These are phyloP conservation scores for Heracleum sosnowskyi DNA, from an alignment of 129 eudicot genomes.

Conservation along the genomic window DNA sequence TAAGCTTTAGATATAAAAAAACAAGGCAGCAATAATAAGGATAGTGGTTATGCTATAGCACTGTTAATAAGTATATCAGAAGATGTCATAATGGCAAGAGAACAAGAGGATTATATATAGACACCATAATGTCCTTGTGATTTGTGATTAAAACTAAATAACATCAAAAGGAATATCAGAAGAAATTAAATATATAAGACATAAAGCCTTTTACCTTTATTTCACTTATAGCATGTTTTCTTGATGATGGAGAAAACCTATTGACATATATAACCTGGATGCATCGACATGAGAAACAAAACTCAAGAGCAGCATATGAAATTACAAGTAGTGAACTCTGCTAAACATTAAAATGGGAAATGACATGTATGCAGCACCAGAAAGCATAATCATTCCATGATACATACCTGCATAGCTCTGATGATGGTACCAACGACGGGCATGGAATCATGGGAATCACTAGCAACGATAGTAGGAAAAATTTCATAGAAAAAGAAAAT, in stretches of 20 bases:
- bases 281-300: slow-evolving; percentile 3
- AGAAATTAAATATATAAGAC: neutral
- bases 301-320: neutral
- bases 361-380: neutral
- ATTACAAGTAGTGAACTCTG: neutral
- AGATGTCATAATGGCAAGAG: neutral
- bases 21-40: neutral
- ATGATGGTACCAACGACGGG: slow-evolving; percentile 95
- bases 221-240: slow-evolving; percentile 81
- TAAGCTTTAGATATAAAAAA: neutral
- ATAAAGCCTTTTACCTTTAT: slow-evolving; percentile 74
- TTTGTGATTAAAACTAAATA: neutral
- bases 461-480: slow-evolving; percentile 85
- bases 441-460: slow-evolving; percentile 97
- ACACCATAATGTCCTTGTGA: neutral
- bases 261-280: slow-evolving; percentile 85
- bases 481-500: slow-evolving; percentile 84
- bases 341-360: neutral
- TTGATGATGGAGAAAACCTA: slow-evolving; percentile 69
- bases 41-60: neutral
- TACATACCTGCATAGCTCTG: slow-evolving; percentile 94
- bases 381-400: neutral
- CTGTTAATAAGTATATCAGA: neutral
- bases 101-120: neutral
- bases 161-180: neutral